Evolutionary conservation across 1,284 basidiomycete genomes (phyloP).

Genomic region (Butyriboletus appendiculatus): DNA sequence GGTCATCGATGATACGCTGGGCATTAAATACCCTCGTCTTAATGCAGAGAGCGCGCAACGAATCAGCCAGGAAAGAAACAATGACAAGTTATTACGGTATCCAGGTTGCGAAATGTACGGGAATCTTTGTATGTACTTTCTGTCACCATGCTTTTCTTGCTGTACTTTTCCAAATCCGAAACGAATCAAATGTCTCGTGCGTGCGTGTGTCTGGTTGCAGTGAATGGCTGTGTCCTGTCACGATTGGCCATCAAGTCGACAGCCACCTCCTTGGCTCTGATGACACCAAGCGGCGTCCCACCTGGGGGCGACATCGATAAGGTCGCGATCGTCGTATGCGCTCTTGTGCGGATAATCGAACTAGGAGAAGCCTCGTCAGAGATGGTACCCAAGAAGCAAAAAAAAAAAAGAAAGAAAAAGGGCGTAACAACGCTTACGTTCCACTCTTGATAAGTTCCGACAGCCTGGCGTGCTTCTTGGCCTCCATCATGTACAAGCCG

Average conservation of each 20-base stretch:
- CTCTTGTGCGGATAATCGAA: constrained; percentile 32
- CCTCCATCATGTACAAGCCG: constrained; percentile 48
- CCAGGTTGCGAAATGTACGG: constrained; percentile 6
- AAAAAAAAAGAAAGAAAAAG: not conserved
- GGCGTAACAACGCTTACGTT: constrained; percentile 38
- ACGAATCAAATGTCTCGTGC: constrained; percentile 3
- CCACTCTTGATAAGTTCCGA: constrained; percentile 46
- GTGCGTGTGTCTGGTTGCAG: not conserved
- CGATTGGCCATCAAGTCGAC: constrained; percentile 16
- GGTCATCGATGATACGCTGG: not conserved
- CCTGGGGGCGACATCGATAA: constrained; percentile 15
- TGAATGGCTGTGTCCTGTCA: constrained; percentile 4
- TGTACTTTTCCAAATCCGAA: not conserved
- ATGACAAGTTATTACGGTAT: constrained; percentile 12
- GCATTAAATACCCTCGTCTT: not conserved
- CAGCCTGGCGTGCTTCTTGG: constrained; percentile 43
- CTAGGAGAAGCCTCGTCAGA: constrained; percentile 15
- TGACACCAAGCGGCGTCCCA: constrained; percentile 26
- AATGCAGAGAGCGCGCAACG: not conserved
- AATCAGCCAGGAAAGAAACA: not conserved
- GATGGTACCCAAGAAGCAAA: constrained; percentile 5
- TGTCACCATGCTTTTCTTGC: not conserved
- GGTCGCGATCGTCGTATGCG: constrained; percentile 32
- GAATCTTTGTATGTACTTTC: constrained; percentile 3
- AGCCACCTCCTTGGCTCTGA: constrained; percentile 29